A percentile compares a stretch with the other conserved stretches of the same genome.
Conservation (phyloP, 441 rosid species). For the Monsonia emarginata region DNA sequence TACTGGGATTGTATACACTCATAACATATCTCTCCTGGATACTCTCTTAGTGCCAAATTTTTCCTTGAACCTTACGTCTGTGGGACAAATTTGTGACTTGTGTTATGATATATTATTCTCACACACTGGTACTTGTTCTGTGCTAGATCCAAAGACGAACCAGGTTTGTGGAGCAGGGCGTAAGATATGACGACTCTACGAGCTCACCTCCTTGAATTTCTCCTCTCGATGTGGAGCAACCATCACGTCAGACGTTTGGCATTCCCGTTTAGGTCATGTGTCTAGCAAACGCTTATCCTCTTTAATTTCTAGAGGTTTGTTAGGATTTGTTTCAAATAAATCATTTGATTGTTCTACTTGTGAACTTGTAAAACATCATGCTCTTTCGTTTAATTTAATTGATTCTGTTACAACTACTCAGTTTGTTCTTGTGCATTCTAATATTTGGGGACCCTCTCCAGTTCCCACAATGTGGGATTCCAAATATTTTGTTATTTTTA, state of each 20-base stretch:
- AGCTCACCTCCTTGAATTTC: not conserved
- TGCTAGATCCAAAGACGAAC: slow-evolving; percentile 11
- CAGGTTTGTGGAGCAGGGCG: slow-evolving; percentile 2
- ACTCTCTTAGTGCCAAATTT: not conserved
- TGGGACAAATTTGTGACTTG: slow-evolving; percentile 12
- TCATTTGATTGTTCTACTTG: not conserved
- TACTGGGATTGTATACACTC: not conserved
- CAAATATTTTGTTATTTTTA: slow-evolving; percentile 3
- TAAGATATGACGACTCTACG: slow-evolving; percentile 11
- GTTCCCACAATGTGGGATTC: not conserved
- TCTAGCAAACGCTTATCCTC: not conserved
- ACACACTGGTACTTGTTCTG: not conserved
- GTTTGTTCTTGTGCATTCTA: slow-evolving; percentile 9
- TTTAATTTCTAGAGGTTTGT: not conserved
- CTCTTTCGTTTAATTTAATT: not conserved
- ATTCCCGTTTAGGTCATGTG: slow-evolving; percentile 5
- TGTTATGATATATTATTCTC: not conserved
- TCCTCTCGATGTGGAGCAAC: not conserved
- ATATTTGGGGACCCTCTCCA: not conserved
- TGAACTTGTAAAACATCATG: slow-evolving; percentile 2
- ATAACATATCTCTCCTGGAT: not conserved
- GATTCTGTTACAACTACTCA: not conserved
- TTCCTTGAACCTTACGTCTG: slow-evolving; percentile 6
- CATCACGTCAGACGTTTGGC: not conserved
- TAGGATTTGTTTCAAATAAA: not conserved